These are phyloP conservation scores for Syncephalastrum sp. DNA, from an alignment of 371 early-diverging fungal species.

Conservation along the genomic window DNA sequence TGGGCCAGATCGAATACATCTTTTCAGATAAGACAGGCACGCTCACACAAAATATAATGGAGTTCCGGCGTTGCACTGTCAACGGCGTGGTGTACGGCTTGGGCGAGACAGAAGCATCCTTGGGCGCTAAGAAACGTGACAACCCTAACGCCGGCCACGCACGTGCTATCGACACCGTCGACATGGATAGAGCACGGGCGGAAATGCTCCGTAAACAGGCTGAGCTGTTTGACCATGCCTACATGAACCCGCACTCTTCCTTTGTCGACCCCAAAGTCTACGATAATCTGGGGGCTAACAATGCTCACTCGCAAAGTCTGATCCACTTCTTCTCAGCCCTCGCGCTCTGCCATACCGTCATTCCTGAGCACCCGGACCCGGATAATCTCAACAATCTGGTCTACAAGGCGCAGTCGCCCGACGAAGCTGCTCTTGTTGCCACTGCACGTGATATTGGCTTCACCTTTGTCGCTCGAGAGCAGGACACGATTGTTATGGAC, in stretches of 20 bases:
- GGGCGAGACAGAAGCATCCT: constrained; percentile 47
- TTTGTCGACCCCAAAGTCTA: constrained; percentile 50
- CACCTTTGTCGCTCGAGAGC: constrained; percentile 72
- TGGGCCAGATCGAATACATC: constrained; percentile 92
- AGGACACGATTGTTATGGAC: constrained; percentile 66
- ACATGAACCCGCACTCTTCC: constrained; percentile 35
- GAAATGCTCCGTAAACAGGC: constrained; percentile 43
- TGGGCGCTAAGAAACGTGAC: constrained; percentile 41
- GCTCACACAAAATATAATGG: constrained; percentile 81
- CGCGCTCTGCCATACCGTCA: constrained; percentile 81
- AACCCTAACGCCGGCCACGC: constrained; percentile 28
- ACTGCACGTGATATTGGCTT: constrained; percentile 91
- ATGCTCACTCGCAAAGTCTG: constrained; percentile 39
- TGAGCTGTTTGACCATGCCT: constrained; percentile 42
- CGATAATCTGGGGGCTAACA: constrained; percentile 35
- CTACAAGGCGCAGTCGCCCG: constrained; percentile 94
- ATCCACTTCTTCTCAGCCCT: constrained; percentile 76
- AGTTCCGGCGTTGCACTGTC: constrained; percentile 81
- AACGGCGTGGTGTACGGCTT: constrained; percentile 80
- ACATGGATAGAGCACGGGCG: constrained; percentile 33
- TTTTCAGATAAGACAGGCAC: constrained; percentile 94
- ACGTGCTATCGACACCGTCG: constrained; percentile 18
- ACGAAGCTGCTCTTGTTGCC: constrained; percentile 91
- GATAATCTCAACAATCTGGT: constrained; percentile 53
- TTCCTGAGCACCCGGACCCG: constrained; percentile 55